phyloP scores from a whole-genome alignment of 1,284 basidiomycete species.

The Naganishia sp. region DNA sequence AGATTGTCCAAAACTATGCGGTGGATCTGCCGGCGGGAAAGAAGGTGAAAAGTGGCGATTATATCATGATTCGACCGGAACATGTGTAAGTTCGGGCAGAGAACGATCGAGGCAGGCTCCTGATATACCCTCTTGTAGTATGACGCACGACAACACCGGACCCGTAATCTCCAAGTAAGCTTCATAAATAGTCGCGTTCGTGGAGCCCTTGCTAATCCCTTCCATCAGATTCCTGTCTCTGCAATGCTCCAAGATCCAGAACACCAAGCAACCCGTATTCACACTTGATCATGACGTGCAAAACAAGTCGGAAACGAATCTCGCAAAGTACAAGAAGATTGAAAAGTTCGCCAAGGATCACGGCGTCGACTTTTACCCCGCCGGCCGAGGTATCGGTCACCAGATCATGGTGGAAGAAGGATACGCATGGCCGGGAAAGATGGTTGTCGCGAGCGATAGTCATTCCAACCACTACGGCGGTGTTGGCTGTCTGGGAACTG shows the following conservation, averaged over 20 bases:
- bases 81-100: conserved; percentile 65
- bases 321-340: conserved; percentile 89
- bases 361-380: conserved; percentile 92
- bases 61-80: conserved; percentile 97
- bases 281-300: conserved; percentile 98
- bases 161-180: conserved; percentile 91
- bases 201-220: neutral
- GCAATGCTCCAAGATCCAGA: conserved; percentile 80
- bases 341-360: conserved; percentile 87
- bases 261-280: conserved; percentile 86
- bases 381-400: conserved; percentile 96
- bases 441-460: conserved; percentile 93
- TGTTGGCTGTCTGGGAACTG: conserved; percentile 94
- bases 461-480: conserved; percentile 97
- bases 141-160: conserved; percentile 98
- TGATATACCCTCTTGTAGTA: conserved; percentile 49
- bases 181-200: neutral
- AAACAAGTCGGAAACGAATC: conserved; percentile 90
- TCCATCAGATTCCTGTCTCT: conserved; percentile 83
- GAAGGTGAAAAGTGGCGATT: conserved; percentile 89
- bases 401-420: conserved; percentile 94
- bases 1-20: conserved; percentile 95
- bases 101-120: neutral
- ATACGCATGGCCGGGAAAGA: conserved; percentile 88
- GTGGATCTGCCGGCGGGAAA: conserved; percentile 77